A percentile compares a stretch with the other conserved stretches of the same genome.
Conservation (phyloP, 495 filamentous ascomycete genomes). For the Sphaerosporella brunnea region DNA sequence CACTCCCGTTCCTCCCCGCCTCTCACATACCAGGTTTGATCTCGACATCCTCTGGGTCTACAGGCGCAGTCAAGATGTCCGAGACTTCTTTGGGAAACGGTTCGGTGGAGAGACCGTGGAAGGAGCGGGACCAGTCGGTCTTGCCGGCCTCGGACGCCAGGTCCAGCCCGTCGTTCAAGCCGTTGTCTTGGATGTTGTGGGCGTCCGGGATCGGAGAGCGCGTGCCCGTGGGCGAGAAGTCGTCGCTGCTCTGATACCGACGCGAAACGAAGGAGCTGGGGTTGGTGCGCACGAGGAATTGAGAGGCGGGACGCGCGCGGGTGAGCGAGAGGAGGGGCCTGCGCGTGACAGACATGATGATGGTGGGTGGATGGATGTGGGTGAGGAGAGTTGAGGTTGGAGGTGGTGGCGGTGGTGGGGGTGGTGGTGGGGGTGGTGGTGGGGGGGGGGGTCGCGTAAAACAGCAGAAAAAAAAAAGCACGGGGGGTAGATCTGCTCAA, state of each 20-base stretch:
- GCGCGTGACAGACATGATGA: slow-evolving; percentile 1
- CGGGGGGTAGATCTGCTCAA: too few relatives aligned
- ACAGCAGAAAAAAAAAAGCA: neutral
- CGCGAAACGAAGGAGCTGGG: neutral
- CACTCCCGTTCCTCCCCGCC: neutral
- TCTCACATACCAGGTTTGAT: slow-evolving; percentile 43
- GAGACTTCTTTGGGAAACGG: slow-evolving; percentile 63
- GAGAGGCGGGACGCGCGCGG: neutral
- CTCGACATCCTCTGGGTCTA: slow-evolving; percentile 65
- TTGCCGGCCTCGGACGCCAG: slow-evolving; percentile 19
- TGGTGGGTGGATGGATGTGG: neutral
- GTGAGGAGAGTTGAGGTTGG: neutral
- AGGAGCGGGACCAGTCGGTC: slow-evolving; percentile 88
- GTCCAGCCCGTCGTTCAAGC: neutral
- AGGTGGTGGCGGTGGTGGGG: too few relatives aligned
- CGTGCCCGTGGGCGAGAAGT: neutral
- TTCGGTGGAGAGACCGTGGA: slow-evolving; percentile 61
- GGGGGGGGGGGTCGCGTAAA: neutral
- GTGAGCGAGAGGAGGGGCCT: slow-evolving; percentile 1
- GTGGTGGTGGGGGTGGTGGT: too few relatives aligned
- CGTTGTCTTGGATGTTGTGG: slow-evolving; percentile 1
- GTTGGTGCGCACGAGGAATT: neutral
- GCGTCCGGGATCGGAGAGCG: neutral
- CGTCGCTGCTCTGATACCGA: neutral
- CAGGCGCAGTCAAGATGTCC: slow-evolving; percentile 48